Percentiles rank a stretch among this genome's conserved stretches.
phyloP scores from a whole-genome alignment of 2,329 filamentous ascomycete species.

The Aspergillus spinulosporus region DNA sequence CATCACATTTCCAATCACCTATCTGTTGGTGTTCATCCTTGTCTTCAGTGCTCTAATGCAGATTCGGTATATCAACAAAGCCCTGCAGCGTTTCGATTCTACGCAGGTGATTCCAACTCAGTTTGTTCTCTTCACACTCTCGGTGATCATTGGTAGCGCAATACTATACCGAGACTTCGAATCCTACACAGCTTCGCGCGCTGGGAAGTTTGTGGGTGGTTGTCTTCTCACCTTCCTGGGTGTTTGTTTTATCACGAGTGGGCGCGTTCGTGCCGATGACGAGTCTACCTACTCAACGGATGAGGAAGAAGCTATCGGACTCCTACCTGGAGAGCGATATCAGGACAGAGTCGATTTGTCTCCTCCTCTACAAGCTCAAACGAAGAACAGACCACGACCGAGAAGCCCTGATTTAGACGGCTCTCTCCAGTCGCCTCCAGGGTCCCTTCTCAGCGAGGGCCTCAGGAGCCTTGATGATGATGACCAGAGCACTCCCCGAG shows the following conservation, averaged over 20 bases:
- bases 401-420: conserved; percentile 19
- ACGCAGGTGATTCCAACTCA: conserved; percentile 98
- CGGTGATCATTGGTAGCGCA: conserved; percentile 90
- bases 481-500: conserved; percentile 33
- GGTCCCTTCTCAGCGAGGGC: conserved; percentile 35
- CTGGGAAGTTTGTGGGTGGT: conserved; percentile 82
- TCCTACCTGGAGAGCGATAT: conserved; percentile 41
- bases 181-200: conserved; percentile 70
- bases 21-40: conserved; percentile 76
- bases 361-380: conserved; percentile 21
- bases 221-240: conserved; percentile 92
- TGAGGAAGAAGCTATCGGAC: conserved; percentile 57
- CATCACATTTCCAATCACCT: conserved; percentile 89
- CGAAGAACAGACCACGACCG: conserved; percentile 21
- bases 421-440: conserved; percentile 29
- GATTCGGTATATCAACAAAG: conserved; percentile 91
- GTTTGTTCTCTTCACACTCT: conserved; percentile 94
- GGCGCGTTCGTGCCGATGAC: conserved; percentile 61
- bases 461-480: conserved; percentile 36
- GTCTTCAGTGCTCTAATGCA: conserved; percentile 89
- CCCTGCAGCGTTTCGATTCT: conserved; percentile 89
- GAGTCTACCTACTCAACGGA: conserved; percentile 66
- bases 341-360: conserved; percentile 37
- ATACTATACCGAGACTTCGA: conserved; percentile 95
- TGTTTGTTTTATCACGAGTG: conserved; percentile 95